These are phyloP conservation scores for Penicillium malachiteum DNA, from an alignment of 495 filamentous ascomycete species.

Conservation along the genomic window DNA sequence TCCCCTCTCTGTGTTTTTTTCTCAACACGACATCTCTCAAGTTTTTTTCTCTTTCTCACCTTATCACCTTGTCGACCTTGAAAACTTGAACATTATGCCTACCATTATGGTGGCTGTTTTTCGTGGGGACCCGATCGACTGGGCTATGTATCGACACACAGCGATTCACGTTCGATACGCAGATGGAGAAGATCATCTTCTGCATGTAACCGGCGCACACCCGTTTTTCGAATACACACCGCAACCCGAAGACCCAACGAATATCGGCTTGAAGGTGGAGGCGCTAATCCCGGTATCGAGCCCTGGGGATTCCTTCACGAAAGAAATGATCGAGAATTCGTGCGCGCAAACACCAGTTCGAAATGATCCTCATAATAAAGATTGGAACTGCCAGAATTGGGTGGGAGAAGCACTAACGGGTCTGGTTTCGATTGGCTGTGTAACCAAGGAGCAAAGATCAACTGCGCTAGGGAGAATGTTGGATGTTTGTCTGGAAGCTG, in stretches of 20 bases:
- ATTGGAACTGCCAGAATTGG: conserved; percentile 41
- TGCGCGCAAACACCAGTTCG: conserved; percentile 22
- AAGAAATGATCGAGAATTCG: conserved; percentile 17
- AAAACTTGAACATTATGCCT: too few relatives aligned
- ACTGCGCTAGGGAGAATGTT: conserved; percentile 27
- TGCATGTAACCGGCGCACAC: conserved; percentile 29
- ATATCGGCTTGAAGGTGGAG: conserved; percentile 59
- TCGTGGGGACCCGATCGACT: conserved; percentile 31
- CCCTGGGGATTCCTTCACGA: conserved; percentile 16
- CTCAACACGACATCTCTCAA: too few relatives aligned
- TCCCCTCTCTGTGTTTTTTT: too few relatives aligned
- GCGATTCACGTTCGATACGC: conserved; percentile 28
- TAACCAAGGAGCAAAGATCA: conserved; percentile 15
- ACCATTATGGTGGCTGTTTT: conserved; percentile 29
- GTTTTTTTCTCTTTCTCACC: too few relatives aligned
- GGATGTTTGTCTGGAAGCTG: conserved; percentile 30
- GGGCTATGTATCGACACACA: conserved; percentile 33
- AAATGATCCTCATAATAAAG: conserved; percentile 23
- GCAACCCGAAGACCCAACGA: conserved; percentile 33
- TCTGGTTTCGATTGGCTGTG: conserved; percentile 23
- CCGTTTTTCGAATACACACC: conserved; percentile 31
- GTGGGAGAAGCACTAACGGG: conserved; percentile 29
- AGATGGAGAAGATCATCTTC: conserved; percentile 10
- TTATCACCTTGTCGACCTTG: too few relatives aligned
- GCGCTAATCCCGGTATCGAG: conserved; percentile 20